Evolutionary conservation across 1,139 yeast species (phyloP), one percentile per base, ranked within the genome.

Genomic region (Lodderomyces parapsilosis): DNA sequence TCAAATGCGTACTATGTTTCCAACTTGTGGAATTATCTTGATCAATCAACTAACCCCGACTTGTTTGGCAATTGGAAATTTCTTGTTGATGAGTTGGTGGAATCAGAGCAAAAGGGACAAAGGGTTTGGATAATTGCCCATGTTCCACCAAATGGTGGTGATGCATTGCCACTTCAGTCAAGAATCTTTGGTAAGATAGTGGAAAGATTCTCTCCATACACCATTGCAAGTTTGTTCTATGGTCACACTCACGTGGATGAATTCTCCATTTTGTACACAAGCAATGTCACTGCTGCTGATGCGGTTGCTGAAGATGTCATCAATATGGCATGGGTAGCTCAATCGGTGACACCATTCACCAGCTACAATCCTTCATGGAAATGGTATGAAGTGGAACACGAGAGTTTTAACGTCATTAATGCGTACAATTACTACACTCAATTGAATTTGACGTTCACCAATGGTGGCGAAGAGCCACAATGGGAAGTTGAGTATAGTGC

Each of bases 161-260:
- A 83, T 51, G 71, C 83, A 14, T 63, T 83, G 43, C 87, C 88
- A 11, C 65, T 80, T 34, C 83, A 80, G 38, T 75, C 86, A 8
- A 66, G 74, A 39, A 66, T 80, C 37, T 78, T 82, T 48, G 66
- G 74, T 30, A 77, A 77, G 49, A 78, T 83, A 39, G 72, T 84
- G 23, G 80, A 81, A 52, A 71, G 90, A 55, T 84, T 82, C 57
- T 76, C 86, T 32, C 88, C 88, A 15, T 76, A 74, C 52, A 80
- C 86, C 11, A 80, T 84, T 59, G 85, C 88, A 8, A 83, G 76
- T 43, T 66, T 82, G 13, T 84, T 84, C 65, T 82, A 75, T 57
- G 91, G 83, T 86, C 90, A 84, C 57, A 83, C 88, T 9, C 91
- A 84, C 55, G 66, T 69, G 51, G 91, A 84, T 60, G 85, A 83